phyloP scores from a whole-genome alignment of 1,284 basidiomycete species.

The Apiotrichum mycotoxinovorans region DNA sequence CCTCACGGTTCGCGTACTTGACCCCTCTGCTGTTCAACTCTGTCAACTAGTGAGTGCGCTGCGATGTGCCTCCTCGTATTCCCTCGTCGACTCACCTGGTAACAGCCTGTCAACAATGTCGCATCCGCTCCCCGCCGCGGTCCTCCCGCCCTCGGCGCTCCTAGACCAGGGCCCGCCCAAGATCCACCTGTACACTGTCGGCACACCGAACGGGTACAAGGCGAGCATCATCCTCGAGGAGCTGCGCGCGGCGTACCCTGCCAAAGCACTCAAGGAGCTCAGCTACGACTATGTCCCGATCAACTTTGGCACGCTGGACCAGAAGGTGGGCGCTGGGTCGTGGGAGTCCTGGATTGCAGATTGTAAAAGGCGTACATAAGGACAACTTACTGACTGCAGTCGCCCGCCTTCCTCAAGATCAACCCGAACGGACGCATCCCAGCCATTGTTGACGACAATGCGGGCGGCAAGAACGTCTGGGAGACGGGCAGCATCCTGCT shows the following conservation, averaged over 20 bases:
- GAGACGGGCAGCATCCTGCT: constrained; percentile 65
- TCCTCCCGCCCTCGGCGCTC: neutral
- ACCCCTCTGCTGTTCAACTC: neutral
- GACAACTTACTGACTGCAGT: too few relatives aligned
- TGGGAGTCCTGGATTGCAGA: neutral
- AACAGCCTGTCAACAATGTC: neutral
- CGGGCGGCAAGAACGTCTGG: constrained; percentile 58
- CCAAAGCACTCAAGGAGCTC: constrained; percentile 41
- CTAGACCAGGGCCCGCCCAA: constrained; percentile 20
- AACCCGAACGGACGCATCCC: constrained; percentile 67
- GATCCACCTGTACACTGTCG: constrained; percentile 61
- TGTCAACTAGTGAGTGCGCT: neutral
- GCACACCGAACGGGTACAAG: constrained; percentile 64
- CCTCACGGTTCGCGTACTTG: neutral
- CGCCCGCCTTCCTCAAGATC: constrained; percentile 59
- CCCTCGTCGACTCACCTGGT: too few relatives aligned
- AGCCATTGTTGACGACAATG: constrained; percentile 46
- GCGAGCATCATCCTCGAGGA: constrained; percentile 64
- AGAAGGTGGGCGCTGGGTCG: constrained; percentile 44
- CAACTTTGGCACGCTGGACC: constrained; percentile 40
- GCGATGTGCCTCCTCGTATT: too few relatives aligned
- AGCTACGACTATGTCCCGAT: constrained; percentile 58
- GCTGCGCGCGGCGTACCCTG: constrained; percentile 59
- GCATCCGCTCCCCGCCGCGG: neutral
- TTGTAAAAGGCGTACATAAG: too few relatives aligned